Conservation (phyloP, 2,329 filamentous ascomycete species). For the Xylariaceae sp. region DNA sequence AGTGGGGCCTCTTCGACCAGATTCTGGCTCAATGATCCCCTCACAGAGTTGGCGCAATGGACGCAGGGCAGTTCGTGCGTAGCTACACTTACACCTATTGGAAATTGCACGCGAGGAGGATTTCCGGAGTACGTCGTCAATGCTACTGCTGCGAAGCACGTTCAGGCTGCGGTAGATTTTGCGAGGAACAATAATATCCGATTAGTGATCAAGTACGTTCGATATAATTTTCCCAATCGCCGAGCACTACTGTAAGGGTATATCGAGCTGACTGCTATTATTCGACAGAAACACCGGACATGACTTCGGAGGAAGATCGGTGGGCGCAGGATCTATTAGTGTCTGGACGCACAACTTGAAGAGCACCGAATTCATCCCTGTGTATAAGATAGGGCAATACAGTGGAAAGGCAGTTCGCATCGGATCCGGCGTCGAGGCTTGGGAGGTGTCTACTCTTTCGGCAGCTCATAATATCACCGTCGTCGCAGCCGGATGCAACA, state of each 20-base stretch:
- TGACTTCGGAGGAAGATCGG: constrained; percentile 54
- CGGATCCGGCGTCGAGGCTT: constrained; percentile 47
- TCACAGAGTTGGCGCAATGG: constrained; percentile 42
- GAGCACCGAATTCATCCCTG: constrained; percentile 46
- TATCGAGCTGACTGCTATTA: constrained; percentile 39
- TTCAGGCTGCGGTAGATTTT: constrained; percentile 45
- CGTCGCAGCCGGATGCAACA: constrained; percentile 42
- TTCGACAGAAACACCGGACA: constrained; percentile 54
- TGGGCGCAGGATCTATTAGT: constrained; percentile 53
- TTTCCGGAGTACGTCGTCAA: constrained; percentile 48
- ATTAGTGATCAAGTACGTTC: constrained; percentile 45
- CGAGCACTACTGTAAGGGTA: neutral
- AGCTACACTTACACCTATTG: constrained; percentile 31
- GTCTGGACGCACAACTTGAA: constrained; percentile 59
- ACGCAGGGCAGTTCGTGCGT: constrained; percentile 45
- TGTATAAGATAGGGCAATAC: constrained; percentile 42
- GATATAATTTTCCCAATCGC: neutral
- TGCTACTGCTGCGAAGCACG: constrained; percentile 44
- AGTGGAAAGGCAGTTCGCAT: constrained; percentile 46
- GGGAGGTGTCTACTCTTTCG: constrained; percentile 44
- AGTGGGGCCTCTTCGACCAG: constrained; percentile 31
- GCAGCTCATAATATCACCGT: constrained; percentile 40
- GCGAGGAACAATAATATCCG: constrained; percentile 46
- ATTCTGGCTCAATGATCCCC: constrained; percentile 45
- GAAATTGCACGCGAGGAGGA: constrained; percentile 45